A percentile compares a stretch with the other conserved stretches of the same genome.
These are phyloP conservation scores for Akanthomyces dipterigenus DNA, from an alignment of 2,329 filamentous ascomycete species.

Conservation along the genomic window DNA sequence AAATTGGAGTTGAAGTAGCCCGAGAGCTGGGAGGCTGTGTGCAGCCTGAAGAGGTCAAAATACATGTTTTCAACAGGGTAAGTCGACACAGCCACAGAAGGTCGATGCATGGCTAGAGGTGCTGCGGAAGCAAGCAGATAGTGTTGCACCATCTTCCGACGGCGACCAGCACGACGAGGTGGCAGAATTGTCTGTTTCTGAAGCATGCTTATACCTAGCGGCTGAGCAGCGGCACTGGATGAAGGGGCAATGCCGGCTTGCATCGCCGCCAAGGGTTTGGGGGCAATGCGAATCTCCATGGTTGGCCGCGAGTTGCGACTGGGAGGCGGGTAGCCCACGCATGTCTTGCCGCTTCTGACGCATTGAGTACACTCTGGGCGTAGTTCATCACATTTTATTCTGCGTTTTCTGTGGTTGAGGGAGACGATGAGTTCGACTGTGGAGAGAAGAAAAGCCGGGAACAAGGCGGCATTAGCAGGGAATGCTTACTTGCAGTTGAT, in stretches of 20 bases:
- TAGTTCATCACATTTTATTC: slow-evolving; percentile 61
- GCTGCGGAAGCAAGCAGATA: not conserved
- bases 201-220: slow-evolving; percentile 14
- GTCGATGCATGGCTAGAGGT: slow-evolving; percentile 15
- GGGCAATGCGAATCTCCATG: slow-evolving; percentile 44
- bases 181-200: slow-evolving; percentile 23
- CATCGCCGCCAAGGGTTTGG: slow-evolving; percentile 32
- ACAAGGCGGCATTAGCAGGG: not conserved
- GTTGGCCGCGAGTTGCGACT: slow-evolving; percentile 39
- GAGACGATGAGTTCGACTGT: slow-evolving; percentile 11
- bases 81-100: slow-evolving; percentile 40
- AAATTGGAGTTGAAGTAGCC: slow-evolving; percentile 62
- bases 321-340: slow-evolving; percentile 56
- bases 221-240: not conserved
- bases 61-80: slow-evolving; percentile 48
- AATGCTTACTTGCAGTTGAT: slow-evolving; percentile 59
- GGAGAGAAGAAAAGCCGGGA: not conserved
- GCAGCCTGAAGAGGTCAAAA: slow-evolving; percentile 55
- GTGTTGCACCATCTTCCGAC: not conserved
- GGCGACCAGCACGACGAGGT: slow-evolving; percentile 20
- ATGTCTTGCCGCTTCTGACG: slow-evolving; percentile 49
- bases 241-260: slow-evolving; percentile 11
- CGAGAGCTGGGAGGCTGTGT: slow-evolving; percentile 56
- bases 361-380: slow-evolving; percentile 56
- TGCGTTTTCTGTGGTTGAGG: slow-evolving; percentile 39